Conservation (phyloP, 768 basidiomycete genomes). For the Mycena vulgaris region DNA sequence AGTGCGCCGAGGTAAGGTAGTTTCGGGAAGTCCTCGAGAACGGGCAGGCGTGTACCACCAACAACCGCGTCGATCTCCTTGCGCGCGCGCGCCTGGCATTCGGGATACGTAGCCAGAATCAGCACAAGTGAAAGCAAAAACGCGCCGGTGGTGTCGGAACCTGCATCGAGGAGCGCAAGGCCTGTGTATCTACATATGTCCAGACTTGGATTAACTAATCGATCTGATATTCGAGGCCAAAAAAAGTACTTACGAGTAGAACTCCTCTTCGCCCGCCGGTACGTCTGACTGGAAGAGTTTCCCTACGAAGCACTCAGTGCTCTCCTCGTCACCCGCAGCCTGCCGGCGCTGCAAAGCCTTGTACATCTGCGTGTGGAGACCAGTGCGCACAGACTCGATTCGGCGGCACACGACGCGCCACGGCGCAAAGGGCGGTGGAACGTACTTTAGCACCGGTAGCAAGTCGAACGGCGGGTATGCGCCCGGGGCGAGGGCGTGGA, state of each 20-base stretch:
- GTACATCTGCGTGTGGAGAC: not conserved
- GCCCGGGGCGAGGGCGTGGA: conserved; percentile 1
- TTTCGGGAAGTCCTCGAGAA: not conserved
- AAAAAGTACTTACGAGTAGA: conserved; percentile 7
- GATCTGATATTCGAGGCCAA: too few species aligned
- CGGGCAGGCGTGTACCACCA: not conserved
- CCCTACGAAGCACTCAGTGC: conserved; percentile 3
- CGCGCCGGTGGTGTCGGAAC: conserved; percentile 11
- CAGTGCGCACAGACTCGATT: not conserved
- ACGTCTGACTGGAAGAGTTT: not conserved
- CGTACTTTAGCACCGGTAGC: conserved; percentile 11
- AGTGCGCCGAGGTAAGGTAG: conserved; percentile 9
- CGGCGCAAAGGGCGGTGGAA: conserved; percentile 11
- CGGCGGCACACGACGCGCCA: conserved; percentile 1
- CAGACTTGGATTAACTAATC: too few species aligned
- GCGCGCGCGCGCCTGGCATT: conserved; percentile 9
- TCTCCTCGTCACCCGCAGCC: conserved; percentile 12
- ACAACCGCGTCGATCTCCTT: conserved; percentile 14
- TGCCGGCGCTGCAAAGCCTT: not conserved
- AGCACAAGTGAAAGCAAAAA: conserved; percentile 11
- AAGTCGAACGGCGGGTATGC: conserved; percentile 7
- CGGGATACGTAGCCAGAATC: not conserved
- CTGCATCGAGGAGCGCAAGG: conserved; percentile 6
- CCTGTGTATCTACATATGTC: not conserved
- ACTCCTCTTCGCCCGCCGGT: not conserved